Base-by-base conservation (phyloP, 495 filamentous ascomycete genomes). In the Xylaria curta region DNA sequence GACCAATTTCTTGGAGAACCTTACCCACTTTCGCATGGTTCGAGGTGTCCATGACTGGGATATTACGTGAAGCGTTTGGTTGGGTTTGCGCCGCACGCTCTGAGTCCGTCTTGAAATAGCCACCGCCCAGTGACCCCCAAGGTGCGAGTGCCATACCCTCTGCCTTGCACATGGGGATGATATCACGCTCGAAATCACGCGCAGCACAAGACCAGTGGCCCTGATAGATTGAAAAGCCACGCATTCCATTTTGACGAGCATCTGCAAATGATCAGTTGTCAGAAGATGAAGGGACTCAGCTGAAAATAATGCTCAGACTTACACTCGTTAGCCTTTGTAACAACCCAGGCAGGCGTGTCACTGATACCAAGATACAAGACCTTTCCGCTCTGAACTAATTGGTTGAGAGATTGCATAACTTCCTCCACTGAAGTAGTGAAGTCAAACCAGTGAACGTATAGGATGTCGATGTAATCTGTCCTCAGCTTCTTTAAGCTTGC, bases 201-300 rank as follows among this genome's bases (percentile, higher is more conserved):
- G 53, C 53, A 13, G 53, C 53, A 31, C 53, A 56, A 28, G 53
- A 56, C 53, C 53, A 56, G 5, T 56, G 53, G 26, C 53, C 53
- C 26, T 56, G 53, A 26, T 56, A 56, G 26, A 56, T 56, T 2
- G 53, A 56, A 31, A 56, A 56, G 26, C 53, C 53, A 56, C 53
- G 53, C 53, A 56, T 56, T 56, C 53, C 53, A 31, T 56, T 56
- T 56, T 56, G 53, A 56, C 53, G 53, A 31, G 53, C 53, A 17
- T 56, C 53, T 56, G 26, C 26, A 31, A 31, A 24, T 56, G 6
- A 56, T 56, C 4, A 56, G 53, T 31, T 56, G 24, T 54, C 21
- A 6, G 51, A 13, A 10, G 51, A 6, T 1, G 51, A 49, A 24
- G 9, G 24, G 51, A 21, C 47, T 21, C 19, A 24, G 24, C 8